Percentiles rank a stretch among this genome's conserved stretches.
phyloP scores from a whole-genome alignment of 1,284 basidiomycete genomes.

The Irpex rosettiformis region DNA sequence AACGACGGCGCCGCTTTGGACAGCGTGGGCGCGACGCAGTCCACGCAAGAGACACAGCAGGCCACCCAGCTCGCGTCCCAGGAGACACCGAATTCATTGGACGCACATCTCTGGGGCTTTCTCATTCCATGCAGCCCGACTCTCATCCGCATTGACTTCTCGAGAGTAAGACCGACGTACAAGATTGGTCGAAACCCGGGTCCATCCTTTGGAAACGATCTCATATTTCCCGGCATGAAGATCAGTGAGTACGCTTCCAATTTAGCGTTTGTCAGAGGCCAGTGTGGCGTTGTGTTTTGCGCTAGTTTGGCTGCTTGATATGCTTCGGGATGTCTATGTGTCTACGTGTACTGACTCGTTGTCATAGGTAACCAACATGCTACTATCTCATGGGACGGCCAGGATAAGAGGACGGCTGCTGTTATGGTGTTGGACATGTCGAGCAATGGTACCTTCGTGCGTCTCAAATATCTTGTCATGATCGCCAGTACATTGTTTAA shows the following conservation, averaged over 20 bases:
- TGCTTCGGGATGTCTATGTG: conserved; percentile 4
- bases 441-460: conserved; percentile 84
- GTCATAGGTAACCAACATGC: conserved; percentile 64
- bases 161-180: conserved; percentile 44
- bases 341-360: conserved; percentile 19
- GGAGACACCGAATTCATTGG: conserved; percentile 19
- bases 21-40: conserved; percentile 1
- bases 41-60: conserved; percentile 6
- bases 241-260: conserved; percentile 60
- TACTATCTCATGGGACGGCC: conserved; percentile 63
- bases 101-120: conserved; percentile 63
- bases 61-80: conserved; percentile 9
- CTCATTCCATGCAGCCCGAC: conserved; percentile 54
- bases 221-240: conserved; percentile 61
- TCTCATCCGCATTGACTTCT: conserved; percentile 56
- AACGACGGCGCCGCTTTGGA: not conserved
- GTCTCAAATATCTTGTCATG: conserved; percentile 27
- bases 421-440: conserved; percentile 71
- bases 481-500: not conserved
- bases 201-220: conserved; percentile 36
- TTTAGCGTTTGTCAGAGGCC: conserved; percentile 6
- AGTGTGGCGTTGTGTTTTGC: conserved; percentile 6
- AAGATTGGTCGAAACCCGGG: conserved; percentile 51
- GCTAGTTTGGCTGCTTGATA: not conserved
- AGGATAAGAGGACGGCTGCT: conserved; percentile 43